Evolutionary conservation across 2,329 filamentous ascomycete genomes (phyloP), one percentile per base, ranked within the genome.

Genomic region (Sporothrix pseudoabietina): DNA sequence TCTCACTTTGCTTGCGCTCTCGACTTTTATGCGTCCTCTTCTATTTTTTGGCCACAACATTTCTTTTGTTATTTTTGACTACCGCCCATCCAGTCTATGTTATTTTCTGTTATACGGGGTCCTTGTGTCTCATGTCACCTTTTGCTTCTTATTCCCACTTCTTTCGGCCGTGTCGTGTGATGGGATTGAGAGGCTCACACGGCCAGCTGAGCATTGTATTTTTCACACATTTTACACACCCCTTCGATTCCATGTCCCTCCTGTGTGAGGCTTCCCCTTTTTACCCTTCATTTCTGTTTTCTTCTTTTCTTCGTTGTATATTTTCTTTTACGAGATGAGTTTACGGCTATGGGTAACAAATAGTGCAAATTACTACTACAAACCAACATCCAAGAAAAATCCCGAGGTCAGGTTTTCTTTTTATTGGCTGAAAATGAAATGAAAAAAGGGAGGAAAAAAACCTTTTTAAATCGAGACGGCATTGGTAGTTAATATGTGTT

Each of bases 341-440:
- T 77, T 54, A 77, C 73, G 76, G 75, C 74, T 75, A 74, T 73
- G 73, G 75, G 73, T 70, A 71, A 70, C 49, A 72, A 52, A 55
- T 16, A 30, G 3, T 49, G 44, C 44, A 49, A 19, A 5, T 49
- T 49, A 14, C 44, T 26, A 59, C 16, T 5, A 26, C n/a, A 57
- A 57, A 57, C 54, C 22, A 57, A 30, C 4, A 22, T 1, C 8
- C 9, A 32, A 59, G 35, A 2, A 35, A 49, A 57, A 73, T 57
- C 57, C 68, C 63, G 71, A n/a, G 75, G 72, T 66, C 66, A 68
- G 73, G 73, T 72, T 61, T 61, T 66, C 16, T 26, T 22, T 22
- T 75, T 66, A 74, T 66, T 30, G 12, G 74, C 74, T 32, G 71
- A 71, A 71, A n/a, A 26, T 35, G 30, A 57, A 41, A 69, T 71